These are phyloP conservation scores for Canariomyces notabilis DNA, from an alignment of 2,329 filamentous ascomycete species.

Conservation along the genomic window DNA sequence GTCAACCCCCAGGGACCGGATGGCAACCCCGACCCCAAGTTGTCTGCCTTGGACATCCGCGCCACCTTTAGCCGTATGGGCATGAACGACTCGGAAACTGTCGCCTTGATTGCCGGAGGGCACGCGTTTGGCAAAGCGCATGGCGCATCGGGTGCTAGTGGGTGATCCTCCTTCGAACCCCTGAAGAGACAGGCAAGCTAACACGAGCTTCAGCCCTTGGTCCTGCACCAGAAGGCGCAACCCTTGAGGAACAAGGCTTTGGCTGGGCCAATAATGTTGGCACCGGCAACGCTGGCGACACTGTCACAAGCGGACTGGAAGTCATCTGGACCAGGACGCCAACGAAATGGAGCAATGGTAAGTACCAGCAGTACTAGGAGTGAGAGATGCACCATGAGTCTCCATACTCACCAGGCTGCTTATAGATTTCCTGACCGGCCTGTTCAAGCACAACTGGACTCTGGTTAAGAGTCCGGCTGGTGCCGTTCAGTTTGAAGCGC, in stretches of 20 bases:
- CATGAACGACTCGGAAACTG: conserved; percentile 79
- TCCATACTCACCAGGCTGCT: background rate
- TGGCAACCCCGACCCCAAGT: conserved; percentile 63
- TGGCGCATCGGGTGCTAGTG: conserved; percentile 49
- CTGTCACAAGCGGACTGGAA: conserved; percentile 72
- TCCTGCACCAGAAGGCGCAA: conserved; percentile 52
- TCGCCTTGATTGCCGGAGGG: conserved; percentile 71
- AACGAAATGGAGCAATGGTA: conserved; percentile 64
- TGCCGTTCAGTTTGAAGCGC: conserved; percentile 71
- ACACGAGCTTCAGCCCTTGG: background rate
- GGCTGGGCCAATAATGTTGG: conserved; percentile 65
- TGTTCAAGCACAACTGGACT: conserved; percentile 76
- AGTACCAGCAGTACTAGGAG: too few relatives aligned
- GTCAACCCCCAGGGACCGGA: conserved; percentile 77
- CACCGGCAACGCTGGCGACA: conserved; percentile 63
- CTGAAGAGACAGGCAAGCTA: background rate
- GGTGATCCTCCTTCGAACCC: background rate
- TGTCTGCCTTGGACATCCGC: conserved; percentile 67
- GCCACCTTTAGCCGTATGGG: conserved; percentile 73
- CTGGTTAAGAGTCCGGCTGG: conserved; percentile 69
- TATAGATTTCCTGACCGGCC: conserved; percentile 61
- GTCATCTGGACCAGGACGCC: conserved; percentile 76
- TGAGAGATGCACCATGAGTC: too few relatives aligned
- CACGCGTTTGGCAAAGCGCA: conserved; percentile 80
- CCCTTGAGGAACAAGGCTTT: conserved; percentile 62